Base-by-base conservation (phyloP, 176 grass and related monocot species). In the Panicum miliaceum region DNA sequence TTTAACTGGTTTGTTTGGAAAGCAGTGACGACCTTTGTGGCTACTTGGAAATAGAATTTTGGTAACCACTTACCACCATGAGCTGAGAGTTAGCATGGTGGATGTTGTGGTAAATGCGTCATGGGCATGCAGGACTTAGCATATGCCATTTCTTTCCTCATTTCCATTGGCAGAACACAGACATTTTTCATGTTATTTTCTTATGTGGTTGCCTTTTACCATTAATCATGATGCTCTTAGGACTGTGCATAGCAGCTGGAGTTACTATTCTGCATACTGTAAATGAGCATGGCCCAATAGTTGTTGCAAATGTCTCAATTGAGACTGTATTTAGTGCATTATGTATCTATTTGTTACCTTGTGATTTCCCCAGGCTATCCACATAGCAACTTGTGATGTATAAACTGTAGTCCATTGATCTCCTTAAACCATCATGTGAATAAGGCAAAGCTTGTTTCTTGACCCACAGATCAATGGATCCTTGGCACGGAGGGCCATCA, bases 401-500 rank as follows among this genome's bases (percentile, higher is more conserved):
- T 41, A 4, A n/a, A n/a, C 1, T 13, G 16, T 34, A 54, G 9
- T 58, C 15, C 5, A 13, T 71, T 54, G 7, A 67, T 80, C 37
- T 29, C 8, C 3, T 38, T 67, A 25, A 80, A 7, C 4, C 23
- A 57, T 25, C 41, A 66, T 85, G 5, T 52, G 3, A 57, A 4
- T 45, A 67, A 84, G 4, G 13, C 6, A 45, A 43, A 10, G 12
- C 56, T 3, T 81, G 8, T 66, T 36, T 68, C 6, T 62, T 16
- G 45, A 12, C 14, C 58, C 40, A 36, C 62, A 91, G 85, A 64
- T 91, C 53, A 91, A 84, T 54, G 89, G 89, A 8, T 91, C 89
- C 3, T 27, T 91, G 62, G 89, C 89, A 32, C 76, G 89, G 26
- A 91, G 85, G 76, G 85, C 81, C 2, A 91, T 91, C 69, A 87